Evolutionary conservation across 2,329 filamentous ascomycete genomes (phyloP), one percentile per base, ranked within the genome.

Genomic region (Gliomastix tumulicola): DNA sequence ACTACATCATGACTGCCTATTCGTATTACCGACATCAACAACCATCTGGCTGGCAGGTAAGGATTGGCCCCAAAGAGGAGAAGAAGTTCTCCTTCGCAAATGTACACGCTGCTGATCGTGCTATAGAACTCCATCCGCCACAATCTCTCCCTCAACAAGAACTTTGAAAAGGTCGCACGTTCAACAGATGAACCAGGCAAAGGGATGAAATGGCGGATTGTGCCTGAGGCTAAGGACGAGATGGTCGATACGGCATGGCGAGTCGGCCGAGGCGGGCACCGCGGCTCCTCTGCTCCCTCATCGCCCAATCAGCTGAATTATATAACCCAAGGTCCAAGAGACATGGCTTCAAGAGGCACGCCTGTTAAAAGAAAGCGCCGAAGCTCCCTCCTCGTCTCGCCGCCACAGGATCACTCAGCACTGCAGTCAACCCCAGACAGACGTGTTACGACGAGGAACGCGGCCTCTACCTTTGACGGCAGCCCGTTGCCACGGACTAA

Each of bases 151-250:
- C 65, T 98, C 30, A 97, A 94, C 59, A 95, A 96, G 56, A 80
- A 84, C 0, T 98, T 98, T 53, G 82, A 88, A 49, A 98, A 98
- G 59, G 84, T 95, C 8, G 85, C 92, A 4, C 82, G 92, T 32
- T 82, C 86, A 13, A 95, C 88, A 0, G 88, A 97, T 49, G 92
- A 98, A 56, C 92, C 92, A 17, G 92, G 92, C 11, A 98, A 98
- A 58, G 92, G 92, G 20, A 97, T 96, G 88, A 97, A 97, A 57
- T 98, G 92, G 92, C 87, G 90, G 60, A 89, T 98, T 52, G 80
- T 87, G 5, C 74, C 85, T 2, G 86, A 94, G 44, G 76, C 82
- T 45, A 80, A 84, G 34, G 87, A 96, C 15, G 90, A 95, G 36
- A 94, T 96, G 69, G 74, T 88, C 41, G 84, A 84, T 55, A 86